Conservation (phyloP, 345 rosid genomes). For the Eucalyptus caleyi region DNA sequence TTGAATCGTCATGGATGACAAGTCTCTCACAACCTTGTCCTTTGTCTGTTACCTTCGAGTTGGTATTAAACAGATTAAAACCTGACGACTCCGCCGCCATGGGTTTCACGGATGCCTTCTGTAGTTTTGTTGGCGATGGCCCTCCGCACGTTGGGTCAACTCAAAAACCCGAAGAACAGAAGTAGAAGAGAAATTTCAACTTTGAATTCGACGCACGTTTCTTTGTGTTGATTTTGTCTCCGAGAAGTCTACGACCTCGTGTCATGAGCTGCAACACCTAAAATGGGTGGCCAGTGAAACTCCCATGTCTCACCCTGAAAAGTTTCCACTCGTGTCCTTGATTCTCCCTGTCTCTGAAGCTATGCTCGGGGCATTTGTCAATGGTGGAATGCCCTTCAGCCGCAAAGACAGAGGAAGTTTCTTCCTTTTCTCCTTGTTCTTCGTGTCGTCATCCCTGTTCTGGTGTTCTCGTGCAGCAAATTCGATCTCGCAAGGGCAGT, state of each 20-base stretch:
- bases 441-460: background rate
- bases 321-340: background rate
- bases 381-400: background rate
- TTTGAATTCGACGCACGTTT: background rate
- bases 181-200: background rate
- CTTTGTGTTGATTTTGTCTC: background rate
- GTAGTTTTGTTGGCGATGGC: background rate
- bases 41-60: background rate
- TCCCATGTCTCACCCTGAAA: background rate
- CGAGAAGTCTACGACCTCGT: background rate
- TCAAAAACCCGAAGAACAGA: background rate
- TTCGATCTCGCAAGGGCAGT: slow-evolving; percentile 21
- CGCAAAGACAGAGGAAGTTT: background rate
- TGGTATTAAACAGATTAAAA: background rate
- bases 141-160: background rate
- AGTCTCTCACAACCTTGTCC: background rate
- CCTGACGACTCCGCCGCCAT: background rate
- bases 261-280: background rate
- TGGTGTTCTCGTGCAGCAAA: slow-evolving; percentile 14
- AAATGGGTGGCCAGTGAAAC: background rate
- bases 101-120: background rate
- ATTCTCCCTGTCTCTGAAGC: background rate
- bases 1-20: background rate
- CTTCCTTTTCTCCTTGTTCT: slow-evolving; percentile 2
- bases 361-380: background rate